Conservation (phyloP, 2,329 filamentous ascomycete genomes). For the Alternaria sp. region DNA sequence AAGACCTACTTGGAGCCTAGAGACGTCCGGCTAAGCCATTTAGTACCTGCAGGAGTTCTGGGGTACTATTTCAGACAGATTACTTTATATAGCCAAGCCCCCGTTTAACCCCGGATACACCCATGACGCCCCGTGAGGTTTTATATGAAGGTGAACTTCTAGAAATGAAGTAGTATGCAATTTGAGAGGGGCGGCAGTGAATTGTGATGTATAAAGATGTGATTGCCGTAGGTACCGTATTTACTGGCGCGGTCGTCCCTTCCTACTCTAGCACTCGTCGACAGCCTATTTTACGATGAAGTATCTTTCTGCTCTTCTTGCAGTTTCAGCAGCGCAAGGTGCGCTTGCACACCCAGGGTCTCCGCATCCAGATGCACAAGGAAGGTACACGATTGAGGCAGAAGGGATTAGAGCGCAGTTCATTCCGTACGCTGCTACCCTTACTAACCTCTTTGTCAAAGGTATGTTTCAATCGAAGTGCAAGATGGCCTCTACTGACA, state of each 20-base stretch:
- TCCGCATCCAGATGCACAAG: conserved; percentile 34
- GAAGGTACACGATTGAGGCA: conserved; percentile 42
- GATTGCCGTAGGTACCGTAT: conserved; percentile 2
- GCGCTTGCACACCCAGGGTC: conserved; percentile 18
- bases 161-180: conserved; percentile 18
- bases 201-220: conserved; percentile 19
- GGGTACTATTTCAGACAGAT: conserved; percentile 25
- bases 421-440: conserved; percentile 45
- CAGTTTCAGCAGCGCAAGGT: conserved; percentile 23
- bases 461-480: conserved; percentile 17
- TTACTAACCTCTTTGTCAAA: conserved; percentile 47
- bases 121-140: conserved; percentile 11
- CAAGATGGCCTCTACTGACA: conserved; percentile 13
- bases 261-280: conserved; percentile 6
- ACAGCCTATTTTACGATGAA: conserved; percentile 26
- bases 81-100: conserved; percentile 31
- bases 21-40: conserved; percentile 8
- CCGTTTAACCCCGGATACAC: conserved; percentile 20
- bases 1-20: conserved; percentile 1
- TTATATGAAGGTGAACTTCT: conserved; percentile 18
- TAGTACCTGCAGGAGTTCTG: conserved; percentile 12
- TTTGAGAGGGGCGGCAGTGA: not conserved
- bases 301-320: conserved; percentile 28
- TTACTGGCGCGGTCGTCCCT: conserved; percentile 11
- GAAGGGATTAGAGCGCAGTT: conserved; percentile 46